Evolutionary conservation across 148 eudicot genomes (phyloP).

Genomic region (Fagopyrum tataricum): DNA sequence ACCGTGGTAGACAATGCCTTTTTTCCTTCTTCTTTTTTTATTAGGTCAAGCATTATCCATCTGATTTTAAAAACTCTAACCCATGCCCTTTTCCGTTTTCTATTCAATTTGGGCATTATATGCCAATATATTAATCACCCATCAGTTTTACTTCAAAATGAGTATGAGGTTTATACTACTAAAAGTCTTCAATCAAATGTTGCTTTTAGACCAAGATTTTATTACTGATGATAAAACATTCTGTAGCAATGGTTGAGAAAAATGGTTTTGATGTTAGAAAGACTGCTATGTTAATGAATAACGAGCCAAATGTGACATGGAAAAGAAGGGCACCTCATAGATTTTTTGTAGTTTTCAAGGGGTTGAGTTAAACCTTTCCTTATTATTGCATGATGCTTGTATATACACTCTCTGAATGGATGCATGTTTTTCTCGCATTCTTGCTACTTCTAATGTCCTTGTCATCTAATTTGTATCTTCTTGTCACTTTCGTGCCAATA

Average conservation of each 20-base stretch:
- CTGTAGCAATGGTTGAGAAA: not conserved
- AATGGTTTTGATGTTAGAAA: not conserved
- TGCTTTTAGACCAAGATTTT: not conserved
- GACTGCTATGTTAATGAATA: not conserved
- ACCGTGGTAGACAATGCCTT: not conserved
- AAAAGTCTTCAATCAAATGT: not conserved
- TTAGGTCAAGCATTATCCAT: not conserved
- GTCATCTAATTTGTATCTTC: not conserved
- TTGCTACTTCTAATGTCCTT: not conserved
- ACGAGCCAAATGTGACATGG: not conserved
- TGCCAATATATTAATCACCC: not conserved
- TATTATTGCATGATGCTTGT: not conserved
- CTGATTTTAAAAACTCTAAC: not conserved
- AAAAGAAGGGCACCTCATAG: not conserved
- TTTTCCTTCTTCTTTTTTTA: not conserved
- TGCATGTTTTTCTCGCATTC: not conserved
- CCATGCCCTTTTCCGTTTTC: not conserved
- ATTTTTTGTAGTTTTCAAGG: not conserved
- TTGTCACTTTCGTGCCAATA: not conserved
- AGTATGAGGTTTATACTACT: not conserved
- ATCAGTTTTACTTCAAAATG: not conserved
- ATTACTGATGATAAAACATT: not conserved
- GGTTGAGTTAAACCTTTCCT: not conserved
- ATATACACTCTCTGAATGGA: not conserved
- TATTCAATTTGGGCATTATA: not conserved